Conservation (phyloP, 2,329 filamentous ascomycete species). For the Aspergillus texensis region DNA sequence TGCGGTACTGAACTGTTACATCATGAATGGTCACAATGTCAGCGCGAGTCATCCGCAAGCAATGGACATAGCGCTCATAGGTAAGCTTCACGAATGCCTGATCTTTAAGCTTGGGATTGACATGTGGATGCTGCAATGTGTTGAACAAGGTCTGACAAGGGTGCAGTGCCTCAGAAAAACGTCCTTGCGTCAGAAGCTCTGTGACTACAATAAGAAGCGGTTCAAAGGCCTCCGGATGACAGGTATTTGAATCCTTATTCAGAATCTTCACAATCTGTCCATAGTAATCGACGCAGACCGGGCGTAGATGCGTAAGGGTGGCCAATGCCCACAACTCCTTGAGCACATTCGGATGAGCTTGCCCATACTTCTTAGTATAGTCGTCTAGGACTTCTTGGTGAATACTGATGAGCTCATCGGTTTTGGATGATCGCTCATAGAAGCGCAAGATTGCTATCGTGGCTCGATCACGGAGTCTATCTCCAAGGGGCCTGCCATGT, state of each 20-base stretch:
- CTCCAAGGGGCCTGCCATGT: slow-evolving; percentile 29
- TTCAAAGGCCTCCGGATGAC: slow-evolving; percentile 42
- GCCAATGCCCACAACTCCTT: slow-evolving; percentile 41
- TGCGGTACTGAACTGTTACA: slow-evolving; percentile 37
- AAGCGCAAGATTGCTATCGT: slow-evolving; percentile 34
- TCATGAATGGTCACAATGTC: slow-evolving; percentile 37
- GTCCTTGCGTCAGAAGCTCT: slow-evolving; percentile 43
- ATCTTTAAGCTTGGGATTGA: slow-evolving; percentile 37
- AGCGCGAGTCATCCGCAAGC: slow-evolving; percentile 37
- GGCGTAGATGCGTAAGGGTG: slow-evolving; percentile 39
- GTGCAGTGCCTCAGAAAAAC: slow-evolving; percentile 39
- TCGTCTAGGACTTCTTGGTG: slow-evolving; percentile 45
- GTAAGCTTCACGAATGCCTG: slow-evolving; percentile 35
- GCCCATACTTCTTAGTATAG: slow-evolving; percentile 38
- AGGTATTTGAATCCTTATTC: slow-evolving; percentile 40
- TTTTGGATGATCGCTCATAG: slow-evolving; percentile 33
- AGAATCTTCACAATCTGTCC: slow-evolving; percentile 39
- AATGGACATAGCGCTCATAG: slow-evolving; percentile 40
- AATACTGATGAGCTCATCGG: slow-evolving; percentile 40
- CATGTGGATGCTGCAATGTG: slow-evolving; percentile 39
- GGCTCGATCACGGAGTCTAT: slow-evolving; percentile 33
- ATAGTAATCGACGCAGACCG: slow-evolving; percentile 44
- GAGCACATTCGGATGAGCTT: slow-evolving; percentile 39
- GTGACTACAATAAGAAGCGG: slow-evolving; percentile 41
- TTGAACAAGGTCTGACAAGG: slow-evolving; percentile 40